Percentiles rank a stretch among this genome's conserved stretches.
phyloP scores from a whole-genome alignment of 1,139 yeast genomes.

The Hyphopichia fennica region DNA sequence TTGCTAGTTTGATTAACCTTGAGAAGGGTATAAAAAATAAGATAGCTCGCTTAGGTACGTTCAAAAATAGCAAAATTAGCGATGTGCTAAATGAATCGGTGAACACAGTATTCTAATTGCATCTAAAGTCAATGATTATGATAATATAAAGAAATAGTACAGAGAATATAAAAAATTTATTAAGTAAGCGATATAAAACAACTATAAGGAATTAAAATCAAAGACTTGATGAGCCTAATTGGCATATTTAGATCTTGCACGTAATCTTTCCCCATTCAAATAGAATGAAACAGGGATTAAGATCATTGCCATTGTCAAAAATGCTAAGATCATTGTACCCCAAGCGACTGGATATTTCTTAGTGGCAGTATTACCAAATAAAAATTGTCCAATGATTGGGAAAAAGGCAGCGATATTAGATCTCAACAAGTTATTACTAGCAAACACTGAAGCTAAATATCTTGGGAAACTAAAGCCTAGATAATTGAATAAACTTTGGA shows the following conservation, averaged over 20 bases:
- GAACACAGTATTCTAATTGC: no score
- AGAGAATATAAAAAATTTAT: no score
- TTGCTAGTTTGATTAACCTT: no score
- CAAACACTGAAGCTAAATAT: slow-evolving; percentile 59
- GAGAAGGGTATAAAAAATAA: no score
- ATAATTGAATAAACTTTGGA: slow-evolving; percentile 25
- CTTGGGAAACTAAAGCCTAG: slow-evolving; percentile 30
- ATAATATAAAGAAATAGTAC: no score
- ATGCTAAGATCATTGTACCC: slow-evolving; percentile 53
- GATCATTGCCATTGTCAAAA: slow-evolving; percentile 41
- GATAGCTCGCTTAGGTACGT: no score
- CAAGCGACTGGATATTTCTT: slow-evolving; percentile 54
- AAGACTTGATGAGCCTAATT: slow-evolving; percentile 1
- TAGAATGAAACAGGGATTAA: slow-evolving; percentile 48
- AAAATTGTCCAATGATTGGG: slow-evolving; percentile 57
- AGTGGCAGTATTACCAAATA: slow-evolving; percentile 48
- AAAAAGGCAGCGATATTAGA: slow-evolving; percentile 59
- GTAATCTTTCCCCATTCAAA: slow-evolving; percentile 48
- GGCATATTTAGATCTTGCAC: slow-evolving; percentile 48
- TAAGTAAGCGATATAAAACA: no score
- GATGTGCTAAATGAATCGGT: no score
- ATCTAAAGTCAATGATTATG: no score
- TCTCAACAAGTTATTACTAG: slow-evolving; percentile 54
- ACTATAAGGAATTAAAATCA: background rate
- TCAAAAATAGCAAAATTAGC: no score